phyloP scores from a whole-genome alignment of 176 grass and related monocot species.

The Hsuehochloa calcarea region DNA sequence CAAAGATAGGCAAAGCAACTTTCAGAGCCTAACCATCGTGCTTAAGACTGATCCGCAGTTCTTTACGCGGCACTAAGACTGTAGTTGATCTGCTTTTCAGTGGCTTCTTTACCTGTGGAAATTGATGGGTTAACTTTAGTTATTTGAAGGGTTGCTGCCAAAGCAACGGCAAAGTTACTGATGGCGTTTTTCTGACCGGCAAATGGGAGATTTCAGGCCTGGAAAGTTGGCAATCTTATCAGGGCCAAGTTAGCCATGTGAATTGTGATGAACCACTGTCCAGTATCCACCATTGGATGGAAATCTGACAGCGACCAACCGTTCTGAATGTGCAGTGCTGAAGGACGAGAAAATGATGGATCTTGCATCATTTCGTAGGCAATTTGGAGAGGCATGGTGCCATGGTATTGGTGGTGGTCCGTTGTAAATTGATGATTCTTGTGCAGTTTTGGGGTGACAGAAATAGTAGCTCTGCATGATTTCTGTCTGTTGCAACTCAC shows the following conservation, averaged over 20 bases:
- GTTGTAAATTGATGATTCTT: neutral
- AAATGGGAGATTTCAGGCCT: neutral
- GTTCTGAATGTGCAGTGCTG: neutral
- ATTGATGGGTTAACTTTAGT: neutral
- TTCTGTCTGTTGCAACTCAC: conserved; percentile 1
- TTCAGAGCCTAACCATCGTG: neutral
- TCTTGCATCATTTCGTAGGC: neutral
- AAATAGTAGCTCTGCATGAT: neutral
- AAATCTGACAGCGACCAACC: neutral
- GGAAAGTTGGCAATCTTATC: neutral
- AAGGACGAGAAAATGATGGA: neutral
- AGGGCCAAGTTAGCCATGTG: neutral
- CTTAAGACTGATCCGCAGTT: neutral
- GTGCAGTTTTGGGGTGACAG: neutral
- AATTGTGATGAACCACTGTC: neutral
- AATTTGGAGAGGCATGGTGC: neutral
- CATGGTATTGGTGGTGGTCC: neutral
- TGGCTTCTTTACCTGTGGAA: neutral
- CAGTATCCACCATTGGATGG: neutral
- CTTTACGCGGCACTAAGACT: neutral
- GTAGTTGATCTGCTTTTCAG: neutral
- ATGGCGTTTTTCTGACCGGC: neutral
- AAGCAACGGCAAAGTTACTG: conserved; percentile 22
- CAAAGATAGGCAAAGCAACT: neutral
- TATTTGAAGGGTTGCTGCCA: conserved; percentile 9